Evolutionary conservation across 768 basidiomycete genomes (phyloP), one percentile per base, ranked within the genome.

Genomic region (Coprinopsis cinerea): DNA sequence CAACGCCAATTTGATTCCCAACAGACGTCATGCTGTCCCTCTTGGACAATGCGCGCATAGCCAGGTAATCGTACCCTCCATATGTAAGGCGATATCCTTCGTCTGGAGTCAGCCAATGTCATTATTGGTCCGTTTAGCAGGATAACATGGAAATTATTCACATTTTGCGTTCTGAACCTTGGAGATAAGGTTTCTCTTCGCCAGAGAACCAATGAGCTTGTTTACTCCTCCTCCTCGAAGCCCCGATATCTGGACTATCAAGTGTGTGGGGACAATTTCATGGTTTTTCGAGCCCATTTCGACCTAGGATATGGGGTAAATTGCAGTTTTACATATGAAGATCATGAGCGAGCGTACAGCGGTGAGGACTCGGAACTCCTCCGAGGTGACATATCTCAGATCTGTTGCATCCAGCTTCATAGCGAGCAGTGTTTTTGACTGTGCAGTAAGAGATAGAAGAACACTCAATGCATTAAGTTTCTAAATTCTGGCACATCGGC

Each of bases 231-330:
- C 96, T 51, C 84, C 85, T 28, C 92, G 76, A 37, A 97, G 72
- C n/a, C 91, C 89, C 2, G 93, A 93, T 36, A 98, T 87, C 65
- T 95, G 92, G 3, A 87, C 84, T 54, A 98, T 90, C 56, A 98
- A 79, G 0, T 79, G 67, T 6, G 88, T 83, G 2, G 96, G 96
- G 13, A 99, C 94, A 30, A 96, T 78, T 67, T 98, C 89, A 61
- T 99, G 96, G 64, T 98, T 98, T 73, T 96, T 96, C 3, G 90
- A 93, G 17, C 95, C 96, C 77, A 95, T 92, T 71, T 99, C 96
- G 28, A 90, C 90, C 94, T 97, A 23, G 20, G 30, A 44, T 4
- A 7, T 52, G 9, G 41, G 20, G 37, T 47, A 1, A 54, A 40
- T 30, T 44, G 45, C 20, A 36, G 40, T 26, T 27, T 13, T 11